Evolutionary conservation across 2,329 filamentous ascomycete genomes (phyloP).

Genomic region (Cladophialophora yegresii): DNA sequence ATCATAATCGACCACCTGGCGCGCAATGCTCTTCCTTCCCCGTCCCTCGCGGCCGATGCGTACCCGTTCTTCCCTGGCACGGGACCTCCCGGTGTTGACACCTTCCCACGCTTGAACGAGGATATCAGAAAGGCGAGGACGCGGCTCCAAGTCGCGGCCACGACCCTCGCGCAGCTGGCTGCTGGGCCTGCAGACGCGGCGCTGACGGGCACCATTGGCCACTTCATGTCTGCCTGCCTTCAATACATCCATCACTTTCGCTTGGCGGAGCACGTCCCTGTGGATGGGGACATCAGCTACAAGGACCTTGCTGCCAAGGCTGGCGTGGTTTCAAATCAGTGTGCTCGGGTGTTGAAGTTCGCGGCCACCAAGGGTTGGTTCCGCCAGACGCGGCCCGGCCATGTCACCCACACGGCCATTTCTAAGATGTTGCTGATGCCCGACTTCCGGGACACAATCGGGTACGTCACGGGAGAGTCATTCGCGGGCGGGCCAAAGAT

Average conservation of each 20-base stretch:
- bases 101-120: background rate
- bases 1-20: conserved; percentile 10
- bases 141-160: conserved; percentile 6
- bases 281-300: conserved; percentile 33
- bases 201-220: background rate
- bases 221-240: conserved; percentile 39
- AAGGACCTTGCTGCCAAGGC: conserved; percentile 31
- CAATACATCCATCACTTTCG: conserved; percentile 37
- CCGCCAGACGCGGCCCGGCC: conserved; percentile 37
- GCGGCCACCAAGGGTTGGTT: conserved; percentile 40
- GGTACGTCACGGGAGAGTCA: conserved; percentile 48
- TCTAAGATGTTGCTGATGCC: conserved; percentile 51
- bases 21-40: conserved; percentile 10
- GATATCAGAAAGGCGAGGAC: conserved; percentile 10
- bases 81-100: conserved; percentile 7
- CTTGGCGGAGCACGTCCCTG: conserved; percentile 37
- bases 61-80: conserved; percentile 23
- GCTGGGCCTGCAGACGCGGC: conserved; percentile 7
- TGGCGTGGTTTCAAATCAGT: conserved; percentile 32
- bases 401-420: conserved; percentile 57
- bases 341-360: conserved; percentile 37
- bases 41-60: conserved; percentile 12
- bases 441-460: conserved; percentile 53
- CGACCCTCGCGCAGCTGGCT: conserved; percentile 2
- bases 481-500: conserved; percentile 33